Evolutionary conservation across 2,329 filamentous ascomycete species (phyloP).

Genomic region (Aspergillaceae sp.): DNA sequence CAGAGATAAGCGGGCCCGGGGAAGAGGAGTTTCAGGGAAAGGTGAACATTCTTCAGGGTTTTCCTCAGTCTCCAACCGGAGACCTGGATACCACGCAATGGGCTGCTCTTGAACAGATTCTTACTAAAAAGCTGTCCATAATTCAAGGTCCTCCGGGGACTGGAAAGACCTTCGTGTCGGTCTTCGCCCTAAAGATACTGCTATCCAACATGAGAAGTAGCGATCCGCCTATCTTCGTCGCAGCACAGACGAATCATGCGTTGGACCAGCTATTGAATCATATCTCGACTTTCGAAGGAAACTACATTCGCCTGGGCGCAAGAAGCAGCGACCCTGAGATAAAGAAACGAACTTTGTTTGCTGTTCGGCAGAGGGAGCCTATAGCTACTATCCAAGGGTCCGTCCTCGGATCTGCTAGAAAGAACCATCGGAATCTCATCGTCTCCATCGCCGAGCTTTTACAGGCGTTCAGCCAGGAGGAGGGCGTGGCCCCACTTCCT

Average conservation of each 20-base stretch:
- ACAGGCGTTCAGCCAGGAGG: constrained; percentile 30
- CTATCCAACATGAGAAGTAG: constrained; percentile 48
- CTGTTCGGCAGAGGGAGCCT: constrained; percentile 41
- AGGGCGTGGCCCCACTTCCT: constrained; percentile 40
- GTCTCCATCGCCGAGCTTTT: constrained; percentile 36
- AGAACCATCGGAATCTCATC: constrained; percentile 37
- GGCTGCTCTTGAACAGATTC: constrained; percentile 57
- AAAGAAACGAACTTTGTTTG: constrained; percentile 57
- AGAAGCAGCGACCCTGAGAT: constrained; percentile 60
- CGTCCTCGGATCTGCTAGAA: constrained; percentile 30
- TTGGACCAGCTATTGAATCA: constrained; percentile 70
- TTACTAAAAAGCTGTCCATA: constrained; percentile 64
- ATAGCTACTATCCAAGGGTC: constrained; percentile 33
- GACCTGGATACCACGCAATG: constrained; percentile 64
- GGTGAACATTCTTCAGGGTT: constrained; percentile 47
- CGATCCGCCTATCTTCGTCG: constrained; percentile 64
- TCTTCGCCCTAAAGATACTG: constrained; percentile 59
- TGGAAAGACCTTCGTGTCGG: constrained; percentile 74
- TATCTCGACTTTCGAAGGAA: constrained; percentile 52
- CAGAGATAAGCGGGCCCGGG: constrained; percentile 29
- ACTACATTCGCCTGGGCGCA: constrained; percentile 60
- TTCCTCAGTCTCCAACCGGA: constrained; percentile 39
- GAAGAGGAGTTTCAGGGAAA: constrained; percentile 26
- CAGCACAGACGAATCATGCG: constrained; percentile 86
- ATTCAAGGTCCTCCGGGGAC: constrained; percentile 76